A percentile compares a stretch with the other conserved stretches of the same genome.
Conservation (phyloP, 116 monocot species). For the Iris pallida region DNA sequence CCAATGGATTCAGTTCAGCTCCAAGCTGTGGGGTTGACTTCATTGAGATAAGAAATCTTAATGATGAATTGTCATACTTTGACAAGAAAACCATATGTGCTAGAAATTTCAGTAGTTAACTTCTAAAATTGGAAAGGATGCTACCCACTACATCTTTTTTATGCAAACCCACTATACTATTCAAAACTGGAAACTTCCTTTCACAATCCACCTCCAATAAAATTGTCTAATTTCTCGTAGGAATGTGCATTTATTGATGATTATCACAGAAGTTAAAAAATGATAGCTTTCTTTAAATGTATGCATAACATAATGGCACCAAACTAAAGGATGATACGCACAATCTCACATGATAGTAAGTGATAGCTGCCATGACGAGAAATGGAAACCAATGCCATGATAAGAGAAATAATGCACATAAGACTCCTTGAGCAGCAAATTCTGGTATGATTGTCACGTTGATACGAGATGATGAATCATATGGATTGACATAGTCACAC, state of each 20-base stretch:
- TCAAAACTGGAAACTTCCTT: too few relatives aligned
- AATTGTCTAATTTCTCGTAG: too few relatives aligned
- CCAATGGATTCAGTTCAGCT: too few relatives aligned
- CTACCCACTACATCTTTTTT: too few relatives aligned
- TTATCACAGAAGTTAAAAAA: not conserved
- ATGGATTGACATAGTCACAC: conserved; percentile 93
- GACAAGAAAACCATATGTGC: too few relatives aligned
- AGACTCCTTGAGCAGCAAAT: conserved; percentile 57
- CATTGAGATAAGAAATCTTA: too few relatives aligned
- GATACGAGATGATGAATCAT: conserved; percentile 82
- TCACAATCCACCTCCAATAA: too few relatives aligned
- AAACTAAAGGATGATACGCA: conserved; percentile 28
- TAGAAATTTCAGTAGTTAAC: too few relatives aligned
- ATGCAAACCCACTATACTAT: too few relatives aligned
- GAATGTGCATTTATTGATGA: not conserved
- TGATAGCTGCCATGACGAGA: conserved; percentile 72
- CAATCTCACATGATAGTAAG: conserved; percentile 75
- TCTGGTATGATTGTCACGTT: conserved; percentile 74
- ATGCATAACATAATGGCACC: not conserved
- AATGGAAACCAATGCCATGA: conserved; percentile 94
- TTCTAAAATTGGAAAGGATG: too few relatives aligned
- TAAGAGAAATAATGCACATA: conserved; percentile 60
- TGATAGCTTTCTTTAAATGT: not conserved
- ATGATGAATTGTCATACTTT: too few relatives aligned
- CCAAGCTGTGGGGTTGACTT: too few relatives aligned